Percentiles rank a stretch among this genome's conserved stretches.
These are phyloP conservation scores for Populus trichocarpa DNA, from an alignment of 441 rosid species.

Conservation along the genomic window DNA sequence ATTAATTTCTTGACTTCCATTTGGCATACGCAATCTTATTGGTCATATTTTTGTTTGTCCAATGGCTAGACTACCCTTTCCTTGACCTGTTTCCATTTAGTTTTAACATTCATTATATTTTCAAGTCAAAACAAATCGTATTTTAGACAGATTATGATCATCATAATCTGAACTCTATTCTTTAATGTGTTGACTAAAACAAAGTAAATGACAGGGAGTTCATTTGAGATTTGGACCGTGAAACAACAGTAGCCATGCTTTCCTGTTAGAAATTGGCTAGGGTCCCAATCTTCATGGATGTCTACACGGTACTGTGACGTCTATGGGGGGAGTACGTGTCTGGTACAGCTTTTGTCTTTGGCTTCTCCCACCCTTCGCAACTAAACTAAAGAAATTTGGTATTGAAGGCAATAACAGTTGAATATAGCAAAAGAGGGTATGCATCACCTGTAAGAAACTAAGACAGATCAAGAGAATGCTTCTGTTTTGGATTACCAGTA, in stretches of 20 bases:
- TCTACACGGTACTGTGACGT: no score
- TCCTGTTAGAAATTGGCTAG: no score
- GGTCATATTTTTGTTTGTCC: background rate
- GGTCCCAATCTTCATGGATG: no score
- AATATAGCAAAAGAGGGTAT: background rate
- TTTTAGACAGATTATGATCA: background rate
- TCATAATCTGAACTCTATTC: background rate
- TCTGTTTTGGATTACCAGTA: conserved; percentile 12
- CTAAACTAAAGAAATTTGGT: no score
- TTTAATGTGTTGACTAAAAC: background rate
- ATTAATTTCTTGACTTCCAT: background rate
- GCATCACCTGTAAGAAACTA: conserved; percentile 14
- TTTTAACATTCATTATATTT: background rate
- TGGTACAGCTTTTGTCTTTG: background rate
- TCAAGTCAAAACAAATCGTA: background rate
- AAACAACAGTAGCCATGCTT: no score
- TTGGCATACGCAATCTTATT: background rate
- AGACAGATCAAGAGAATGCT: conserved; percentile 4
- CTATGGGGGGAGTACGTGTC: background rate
- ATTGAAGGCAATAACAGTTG: background rate
- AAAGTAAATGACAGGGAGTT: background rate
- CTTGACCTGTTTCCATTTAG: background rate
- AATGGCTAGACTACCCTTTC: background rate
- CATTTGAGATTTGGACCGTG: background rate
- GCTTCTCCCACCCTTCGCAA: no score